phyloP scores from a whole-genome alignment of 2,329 filamentous ascomycete species.

The Tolypocladium sp. region DNA sequence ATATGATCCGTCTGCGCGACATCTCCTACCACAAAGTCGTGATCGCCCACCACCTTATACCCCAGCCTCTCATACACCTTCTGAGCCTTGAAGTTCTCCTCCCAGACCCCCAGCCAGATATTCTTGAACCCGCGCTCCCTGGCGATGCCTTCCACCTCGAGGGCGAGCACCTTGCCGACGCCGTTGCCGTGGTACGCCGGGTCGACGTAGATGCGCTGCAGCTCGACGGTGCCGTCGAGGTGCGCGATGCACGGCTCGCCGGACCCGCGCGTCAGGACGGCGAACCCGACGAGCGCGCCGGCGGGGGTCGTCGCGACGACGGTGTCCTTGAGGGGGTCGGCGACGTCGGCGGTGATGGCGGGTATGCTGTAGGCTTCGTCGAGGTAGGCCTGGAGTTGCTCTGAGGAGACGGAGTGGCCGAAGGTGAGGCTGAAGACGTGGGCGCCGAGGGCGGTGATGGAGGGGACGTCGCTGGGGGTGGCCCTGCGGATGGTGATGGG shows the following conservation, averaged over 20 bases:
- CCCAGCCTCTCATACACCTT: slow-evolving; percentile 31
- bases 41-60: slow-evolving; percentile 26
- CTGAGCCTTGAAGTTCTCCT: slow-evolving; percentile 30
- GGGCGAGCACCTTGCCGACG: slow-evolving; percentile 23
- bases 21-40: slow-evolving; percentile 31
- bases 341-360: slow-evolving; percentile 16
- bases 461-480: slow-evolving; percentile 11
- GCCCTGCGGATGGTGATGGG: background rate
- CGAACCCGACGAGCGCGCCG: slow-evolving; percentile 26
- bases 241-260: slow-evolving; percentile 27
- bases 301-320: slow-evolving; percentile 12
- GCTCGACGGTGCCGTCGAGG: slow-evolving; percentile 22
- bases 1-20: slow-evolving; percentile 33
- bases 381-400: slow-evolving; percentile 28
- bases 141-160: slow-evolving; percentile 21
- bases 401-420: slow-evolving; percentile 27
- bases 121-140: slow-evolving; percentile 24
- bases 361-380: slow-evolving; percentile 25
- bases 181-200: slow-evolving; percentile 24
- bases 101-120: slow-evolving; percentile 39
- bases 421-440: slow-evolving; percentile 29
- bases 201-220: slow-evolving; percentile 34
- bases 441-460: slow-evolving; percentile 23
- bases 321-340: slow-evolving; percentile 14
- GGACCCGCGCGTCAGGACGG: slow-evolving; percentile 25